A percentile compares a stretch with the other conserved stretches of the same genome.
Evolutionary conservation across 345 rosid species (phyloP).

Genomic region (Acer campestre): DNA sequence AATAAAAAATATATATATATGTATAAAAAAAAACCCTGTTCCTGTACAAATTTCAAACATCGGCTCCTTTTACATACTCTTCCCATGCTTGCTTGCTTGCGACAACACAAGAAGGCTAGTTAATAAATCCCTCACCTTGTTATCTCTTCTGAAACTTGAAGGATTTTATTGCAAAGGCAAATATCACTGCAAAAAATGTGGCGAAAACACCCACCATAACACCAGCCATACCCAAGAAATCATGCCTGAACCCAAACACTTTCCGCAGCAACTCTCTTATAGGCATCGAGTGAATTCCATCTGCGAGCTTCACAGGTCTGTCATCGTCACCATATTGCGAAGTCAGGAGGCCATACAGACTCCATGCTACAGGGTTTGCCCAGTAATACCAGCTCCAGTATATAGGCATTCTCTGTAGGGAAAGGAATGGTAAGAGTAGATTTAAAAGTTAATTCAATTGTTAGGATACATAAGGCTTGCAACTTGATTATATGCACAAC

Average conservation of each 20-base stretch:
- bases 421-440: neutral
- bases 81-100: too few relatives aligned
- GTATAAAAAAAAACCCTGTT: neutral
- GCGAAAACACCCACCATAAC: conserved; percentile 72
- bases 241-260: conserved; percentile 76
- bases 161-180: conserved; percentile 81
- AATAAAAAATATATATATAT: neutral
- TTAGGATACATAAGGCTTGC: neutral
- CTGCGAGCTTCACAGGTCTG: conserved; percentile 53
- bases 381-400: conserved; percentile 99
- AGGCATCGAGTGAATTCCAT: conserved; percentile 52
- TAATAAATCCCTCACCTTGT: conserved; percentile 3
- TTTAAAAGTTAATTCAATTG: neutral
- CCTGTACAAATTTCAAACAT: conserved; percentile 4
- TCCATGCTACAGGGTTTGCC: conserved; percentile 98
- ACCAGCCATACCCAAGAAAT: conserved; percentile 73
- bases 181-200: conserved; percentile 65
- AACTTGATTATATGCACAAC: neutral
- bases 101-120: neutral
- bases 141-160: conserved; percentile 94
- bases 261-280: conserved; percentile 50
- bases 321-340: conserved; percentile 81
- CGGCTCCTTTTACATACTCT: too few relatives aligned
- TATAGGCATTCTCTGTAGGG: conserved; percentile 79
- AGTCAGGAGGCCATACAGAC: conserved; percentile 75